Conservation (phyloP, 2,329 filamentous ascomycete genomes). For the Blastomyces percursus region DNA sequence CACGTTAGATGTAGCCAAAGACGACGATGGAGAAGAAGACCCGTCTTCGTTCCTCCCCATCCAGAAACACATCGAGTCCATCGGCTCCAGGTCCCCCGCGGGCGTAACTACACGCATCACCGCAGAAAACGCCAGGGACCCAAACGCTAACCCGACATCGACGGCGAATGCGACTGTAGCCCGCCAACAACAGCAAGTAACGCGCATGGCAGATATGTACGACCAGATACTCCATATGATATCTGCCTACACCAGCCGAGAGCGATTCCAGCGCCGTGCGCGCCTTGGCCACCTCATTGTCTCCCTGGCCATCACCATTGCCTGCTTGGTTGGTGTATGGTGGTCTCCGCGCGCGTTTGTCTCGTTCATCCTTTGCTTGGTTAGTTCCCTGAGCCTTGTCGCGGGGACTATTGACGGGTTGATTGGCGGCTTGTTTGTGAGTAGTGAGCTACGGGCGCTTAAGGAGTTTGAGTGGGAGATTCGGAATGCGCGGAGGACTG, state of each 20-base stretch:
- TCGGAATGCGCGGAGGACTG: constrained; percentile 46
- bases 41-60: constrained; percentile 13
- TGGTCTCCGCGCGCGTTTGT: constrained; percentile 69
- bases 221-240: constrained; percentile 65
- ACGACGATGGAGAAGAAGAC: constrained; percentile 11
- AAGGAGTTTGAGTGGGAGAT: constrained; percentile 95
- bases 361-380: constrained; percentile 65
- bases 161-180: neutral
- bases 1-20: constrained; percentile 30
- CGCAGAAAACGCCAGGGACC: neutral
- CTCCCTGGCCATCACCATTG: constrained; percentile 57
- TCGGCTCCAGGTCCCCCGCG: constrained; percentile 1
- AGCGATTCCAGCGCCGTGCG: constrained; percentile 59
- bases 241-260: constrained; percentile 56
- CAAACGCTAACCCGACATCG: neutral
- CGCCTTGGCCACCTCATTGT: constrained; percentile 63
- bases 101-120: neutral
- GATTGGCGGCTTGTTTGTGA: constrained; percentile 77
- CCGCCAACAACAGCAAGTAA: constrained; percentile 1
- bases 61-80: constrained; percentile 11
- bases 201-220: constrained; percentile 39
- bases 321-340: constrained; percentile 73
- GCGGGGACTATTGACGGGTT: constrained; percentile 74
- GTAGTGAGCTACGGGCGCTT: constrained; percentile 68
- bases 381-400: constrained; percentile 66